A percentile compares a stretch with the other conserved stretches of the same genome.
Conservation (phyloP, 495 filamentous ascomycete species). For the Trichoderma reesei region DNA sequence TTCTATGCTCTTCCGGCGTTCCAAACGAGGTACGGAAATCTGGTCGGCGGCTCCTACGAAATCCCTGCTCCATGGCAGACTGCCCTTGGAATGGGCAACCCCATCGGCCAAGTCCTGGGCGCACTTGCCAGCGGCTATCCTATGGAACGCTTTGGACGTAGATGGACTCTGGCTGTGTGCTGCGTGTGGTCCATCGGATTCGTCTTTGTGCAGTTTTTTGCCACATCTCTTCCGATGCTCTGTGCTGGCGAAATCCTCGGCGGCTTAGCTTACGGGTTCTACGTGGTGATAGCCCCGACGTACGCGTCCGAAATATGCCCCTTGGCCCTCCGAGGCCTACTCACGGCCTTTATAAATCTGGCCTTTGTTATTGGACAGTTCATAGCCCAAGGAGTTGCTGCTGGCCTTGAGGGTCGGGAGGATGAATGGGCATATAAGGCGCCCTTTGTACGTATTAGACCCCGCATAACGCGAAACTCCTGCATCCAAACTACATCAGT, state of each 20-base stretch:
- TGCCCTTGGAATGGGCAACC: conserved; percentile 28
- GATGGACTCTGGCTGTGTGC: conserved; percentile 39
- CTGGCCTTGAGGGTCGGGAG: conserved; percentile 36
- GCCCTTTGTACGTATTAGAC: conserved; percentile 35
- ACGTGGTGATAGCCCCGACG: conserved; percentile 41
- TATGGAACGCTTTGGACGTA: conserved; percentile 51
- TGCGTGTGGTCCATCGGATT: conserved; percentile 35
- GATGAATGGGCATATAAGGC: conserved; percentile 51
- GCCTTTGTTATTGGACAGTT: conserved; percentile 63
- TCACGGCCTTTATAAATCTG: conserved; percentile 60
- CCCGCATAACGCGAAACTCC: conserved; percentile 47
- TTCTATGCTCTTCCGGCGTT: conserved; percentile 35
- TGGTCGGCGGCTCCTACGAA: conserved; percentile 28
- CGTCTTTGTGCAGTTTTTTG: conserved; percentile 53
- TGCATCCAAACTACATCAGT: conserved; percentile 21
- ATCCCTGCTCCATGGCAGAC: conserved; percentile 41
- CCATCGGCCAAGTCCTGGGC: conserved; percentile 40
- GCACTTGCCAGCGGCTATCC: conserved; percentile 54
- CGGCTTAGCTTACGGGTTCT: conserved; percentile 64
- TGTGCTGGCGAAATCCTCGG: conserved; percentile 58
- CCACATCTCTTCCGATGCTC: conserved; percentile 48
- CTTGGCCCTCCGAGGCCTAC: conserved; percentile 43
- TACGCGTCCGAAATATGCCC: conserved; percentile 55
- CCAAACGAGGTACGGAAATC: conserved; percentile 48
- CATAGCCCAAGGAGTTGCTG: conserved; percentile 49